Base-by-base conservation (phyloP, 225 moss, liverwort and hornwort species). In the Physcomitrellopsis africana region DNA sequence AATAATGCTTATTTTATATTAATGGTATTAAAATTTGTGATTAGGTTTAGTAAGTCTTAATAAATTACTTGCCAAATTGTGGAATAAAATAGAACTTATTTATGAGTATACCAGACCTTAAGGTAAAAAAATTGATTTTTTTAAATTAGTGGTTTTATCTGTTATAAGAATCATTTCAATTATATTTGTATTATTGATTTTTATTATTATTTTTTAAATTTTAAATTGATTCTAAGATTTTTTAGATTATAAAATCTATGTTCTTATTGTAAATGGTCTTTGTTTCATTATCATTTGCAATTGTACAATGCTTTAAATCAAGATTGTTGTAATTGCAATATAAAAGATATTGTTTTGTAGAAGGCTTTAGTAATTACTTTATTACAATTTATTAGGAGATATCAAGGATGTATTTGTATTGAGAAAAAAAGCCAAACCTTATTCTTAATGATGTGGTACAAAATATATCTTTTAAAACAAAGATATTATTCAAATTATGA, bases 61-160 rank as follows among this genome's bases (percentile, higher is more conserved):
- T 76, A 88, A 88, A 88, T 53, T 91, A 64, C 78, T 91, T 24
- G 88, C 91, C 48, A 88, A 81, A 73, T 88, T 91, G 91, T 91
- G 91, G 88, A 86, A 88, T 2, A 88, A 91, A 80, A 91, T 91
- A 88, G 91, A n/a, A n/a, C n/a, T n/a, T n/a, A n/a, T n/a, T n/a
- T n/a, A n/a, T n/a, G n/a, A n/a, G n/a, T n/a, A n/a, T n/a, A n/a
- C n/a, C n/a, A n/a, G n/a, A n/a, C n/a, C n/a, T n/a, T n/a, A n/a
- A n/a, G n/a, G n/a, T n/a, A n/a, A n/a, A n/a, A n/a, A n/a, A n/a
- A n/a, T n/a, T n/a, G n/a, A n/a, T n/a, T n/a, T n/a, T n/a, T n/a
- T n/a, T n/a, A n/a, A n/a, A n/a, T n/a, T n/a, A n/a, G n/a, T n/a
- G n/a, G n/a, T n/a, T n/a, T n/a, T n/a, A n/a, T n/a, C n/a, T n/a